phyloP scores from a whole-genome alignment of 1,284 basidiomycete genomes.

The Limonomyces culmigenus region DNA sequence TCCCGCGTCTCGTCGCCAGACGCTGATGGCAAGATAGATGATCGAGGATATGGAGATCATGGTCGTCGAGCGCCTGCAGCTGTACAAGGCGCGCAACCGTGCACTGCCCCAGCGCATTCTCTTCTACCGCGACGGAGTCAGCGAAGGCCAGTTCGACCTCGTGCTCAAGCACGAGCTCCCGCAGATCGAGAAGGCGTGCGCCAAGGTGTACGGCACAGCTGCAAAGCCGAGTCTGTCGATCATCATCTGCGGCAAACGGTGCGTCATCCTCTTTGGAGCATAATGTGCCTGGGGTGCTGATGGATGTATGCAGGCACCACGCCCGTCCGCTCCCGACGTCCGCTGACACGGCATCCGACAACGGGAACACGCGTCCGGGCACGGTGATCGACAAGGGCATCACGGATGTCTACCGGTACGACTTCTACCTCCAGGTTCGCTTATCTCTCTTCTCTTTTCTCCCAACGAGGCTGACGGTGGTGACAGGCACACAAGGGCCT shows the following conservation, averaged over 20 bases:
- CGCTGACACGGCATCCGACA: constrained; percentile 27
- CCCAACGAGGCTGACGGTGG: neutral
- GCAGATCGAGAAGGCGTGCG: constrained; percentile 38
- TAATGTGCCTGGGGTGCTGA: neutral
- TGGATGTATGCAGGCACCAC: constrained; percentile 34
- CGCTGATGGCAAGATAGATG: constrained; percentile 27
- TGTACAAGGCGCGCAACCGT: constrained; percentile 36
- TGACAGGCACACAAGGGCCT: constrained; percentile 42
- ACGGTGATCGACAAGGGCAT: constrained; percentile 62
- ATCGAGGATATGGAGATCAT: constrained; percentile 45
- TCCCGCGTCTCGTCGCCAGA: neutral
- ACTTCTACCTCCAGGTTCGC: constrained; percentile 47
- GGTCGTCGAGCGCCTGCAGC: constrained; percentile 47
- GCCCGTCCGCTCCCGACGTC: constrained; percentile 46
- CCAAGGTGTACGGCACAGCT: constrained; percentile 25
- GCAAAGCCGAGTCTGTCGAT: constrained; percentile 40
- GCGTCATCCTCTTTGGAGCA: neutral
- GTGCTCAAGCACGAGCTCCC: constrained; percentile 41
- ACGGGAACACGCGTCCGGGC: constrained; percentile 59
- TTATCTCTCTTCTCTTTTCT: constrained; percentile 11
- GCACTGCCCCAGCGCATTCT: constrained; percentile 43
- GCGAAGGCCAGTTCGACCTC: constrained; percentile 54
- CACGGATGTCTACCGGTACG: constrained; percentile 53
- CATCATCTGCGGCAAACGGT: constrained; percentile 59
- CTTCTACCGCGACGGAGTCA: constrained; percentile 62